These are phyloP conservation scores for Symbiodinium pilosum DNA, from an alignment of 73 alveolate species.

Conservation along the genomic window DNA sequence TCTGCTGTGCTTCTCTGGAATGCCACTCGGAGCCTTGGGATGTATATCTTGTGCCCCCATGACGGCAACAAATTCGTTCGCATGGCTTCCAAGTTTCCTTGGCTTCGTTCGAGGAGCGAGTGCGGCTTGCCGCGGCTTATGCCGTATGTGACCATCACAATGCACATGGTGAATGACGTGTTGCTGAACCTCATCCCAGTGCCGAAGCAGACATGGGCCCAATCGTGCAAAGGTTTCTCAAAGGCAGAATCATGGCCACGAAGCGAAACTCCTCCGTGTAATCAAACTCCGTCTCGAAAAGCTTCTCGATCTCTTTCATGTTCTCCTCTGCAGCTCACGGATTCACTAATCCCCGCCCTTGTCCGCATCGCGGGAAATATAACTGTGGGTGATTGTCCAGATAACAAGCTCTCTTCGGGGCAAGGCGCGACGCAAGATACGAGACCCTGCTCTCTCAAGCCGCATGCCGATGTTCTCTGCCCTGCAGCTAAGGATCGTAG, in stretches of 20 bases:
- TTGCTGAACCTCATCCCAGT: too few species aligned
- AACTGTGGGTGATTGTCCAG: too few species aligned
- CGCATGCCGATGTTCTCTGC: too few species aligned
- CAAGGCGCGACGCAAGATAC: not conserved
- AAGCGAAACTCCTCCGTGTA: conserved; percentile 55
- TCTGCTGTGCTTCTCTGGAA: not conserved
- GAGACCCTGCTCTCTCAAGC: too few species aligned
- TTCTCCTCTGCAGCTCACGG: conserved; percentile 24
- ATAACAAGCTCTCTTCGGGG: too few species aligned
- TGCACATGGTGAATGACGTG: too few species aligned
- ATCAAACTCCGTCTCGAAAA: conserved; percentile 77
- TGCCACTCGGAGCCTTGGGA: conserved; percentile 64
- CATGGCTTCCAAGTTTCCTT: conserved; percentile 88
- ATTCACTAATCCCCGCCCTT: too few species aligned
- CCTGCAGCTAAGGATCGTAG: not conserved
- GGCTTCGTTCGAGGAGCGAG: not conserved
- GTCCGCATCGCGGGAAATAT: too few species aligned
- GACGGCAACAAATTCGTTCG: conserved; percentile 42
- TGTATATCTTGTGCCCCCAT: conserved; percentile 85
- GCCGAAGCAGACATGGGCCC: too few species aligned
- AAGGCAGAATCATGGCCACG: not conserved
- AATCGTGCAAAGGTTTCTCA: too few species aligned
- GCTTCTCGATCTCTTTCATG: conserved; percentile 64
- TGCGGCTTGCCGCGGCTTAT: too few species aligned
- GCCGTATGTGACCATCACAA: too few species aligned